Evolutionary conservation across 768 basidiomycete species (phyloP), one percentile per base, ranked within the genome.

Genomic region (Gloeostereum incarnatum): DNA sequence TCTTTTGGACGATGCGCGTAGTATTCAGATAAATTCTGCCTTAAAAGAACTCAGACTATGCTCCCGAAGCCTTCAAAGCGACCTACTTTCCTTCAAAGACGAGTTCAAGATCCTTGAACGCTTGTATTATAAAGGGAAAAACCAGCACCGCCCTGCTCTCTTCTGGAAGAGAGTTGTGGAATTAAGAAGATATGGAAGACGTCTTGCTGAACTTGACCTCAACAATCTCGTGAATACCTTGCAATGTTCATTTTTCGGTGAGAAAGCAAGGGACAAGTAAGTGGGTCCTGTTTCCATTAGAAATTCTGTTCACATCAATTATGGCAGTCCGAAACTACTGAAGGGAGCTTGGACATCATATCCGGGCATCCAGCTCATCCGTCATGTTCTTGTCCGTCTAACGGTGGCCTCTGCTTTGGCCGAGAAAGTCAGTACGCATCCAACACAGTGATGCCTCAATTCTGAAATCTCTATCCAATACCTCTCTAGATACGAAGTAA

Each of bases 51-150:
- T 85, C 33, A 85, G 75, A 51, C 19, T 56, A 33, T 61, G 59
- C 45, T 63, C 69, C n/a, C 73, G 78, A 22, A 65, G 67, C 20
- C 63, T 83, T 13, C 70, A 68, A 33, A 51, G 62, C 27, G 58
- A 61, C 8, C 47, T 74, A 31, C 44, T 59, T 11, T 51, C 61
- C 10, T 64, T 71, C 29, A 46, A 57, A 2, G 65, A 72, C 19
- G 82, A 86, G 48, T 53, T 74, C 4, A 69, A 69, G 36, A 55
- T 83, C 14, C 61, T 88, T 24, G 74, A 79, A 47, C 66, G 80
- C 43, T 52, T 88, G 2, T 79, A 78, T 53, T 88, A 89, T 60
- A 85, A 84, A 48, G 76, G 75, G 45, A 85, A 81, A 51, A 89
- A 87, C 46, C 86, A 90, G 49, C 82, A 84, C 52, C 69, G 75